A percentile compares a stretch with the other conserved stretches of the same genome.
phyloP scores from a whole-genome alignment of 345 rosid species.

The Euclidium syriacum region DNA sequence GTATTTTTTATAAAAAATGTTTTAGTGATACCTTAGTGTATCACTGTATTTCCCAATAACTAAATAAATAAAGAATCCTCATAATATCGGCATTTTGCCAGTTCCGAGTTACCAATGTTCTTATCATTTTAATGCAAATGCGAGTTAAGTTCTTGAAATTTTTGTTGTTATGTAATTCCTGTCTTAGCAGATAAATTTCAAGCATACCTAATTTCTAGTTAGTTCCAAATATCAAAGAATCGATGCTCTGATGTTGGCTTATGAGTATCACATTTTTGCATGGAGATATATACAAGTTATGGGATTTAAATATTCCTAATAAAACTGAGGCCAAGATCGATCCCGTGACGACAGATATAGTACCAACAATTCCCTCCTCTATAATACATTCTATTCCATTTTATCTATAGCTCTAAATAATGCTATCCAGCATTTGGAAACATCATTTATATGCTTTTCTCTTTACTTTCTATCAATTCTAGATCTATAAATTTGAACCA shows the following conservation, averaged over 20 bases:
- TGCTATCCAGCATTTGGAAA: slow-evolving; percentile 24
- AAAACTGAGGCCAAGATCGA: not conserved
- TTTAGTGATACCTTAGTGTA: no score
- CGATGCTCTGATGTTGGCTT: slow-evolving; percentile 12
- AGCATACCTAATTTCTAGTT: not conserved
- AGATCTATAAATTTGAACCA: not conserved
- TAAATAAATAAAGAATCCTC: no score
- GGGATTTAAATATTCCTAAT: not conserved
- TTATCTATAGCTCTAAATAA: slow-evolving; percentile 12
- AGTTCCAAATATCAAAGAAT: slow-evolving; percentile 13
- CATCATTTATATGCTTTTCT: slow-evolving; percentile 1
- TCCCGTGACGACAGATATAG: slow-evolving; percentile 2
- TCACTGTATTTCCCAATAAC: no score
- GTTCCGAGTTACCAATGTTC: not conserved
- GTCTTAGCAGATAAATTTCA: not conserved
- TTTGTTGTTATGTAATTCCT: not conserved
- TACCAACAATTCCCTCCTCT: slow-evolving; percentile 12
- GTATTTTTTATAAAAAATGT: no score
- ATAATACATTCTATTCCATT: slow-evolving; percentile 12
- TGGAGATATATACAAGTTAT: not conserved
- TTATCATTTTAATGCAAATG: not conserved
- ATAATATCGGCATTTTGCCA: no score
- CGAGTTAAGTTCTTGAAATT: no score
- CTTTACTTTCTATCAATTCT: not conserved
- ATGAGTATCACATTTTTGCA: slow-evolving; percentile 2